Evolutionary conservation across 192 early-diverging fungal genomes (phyloP), one percentile per base, ranked within the genome.

Genomic region (Thoreauomyces humboldtii): DNA sequence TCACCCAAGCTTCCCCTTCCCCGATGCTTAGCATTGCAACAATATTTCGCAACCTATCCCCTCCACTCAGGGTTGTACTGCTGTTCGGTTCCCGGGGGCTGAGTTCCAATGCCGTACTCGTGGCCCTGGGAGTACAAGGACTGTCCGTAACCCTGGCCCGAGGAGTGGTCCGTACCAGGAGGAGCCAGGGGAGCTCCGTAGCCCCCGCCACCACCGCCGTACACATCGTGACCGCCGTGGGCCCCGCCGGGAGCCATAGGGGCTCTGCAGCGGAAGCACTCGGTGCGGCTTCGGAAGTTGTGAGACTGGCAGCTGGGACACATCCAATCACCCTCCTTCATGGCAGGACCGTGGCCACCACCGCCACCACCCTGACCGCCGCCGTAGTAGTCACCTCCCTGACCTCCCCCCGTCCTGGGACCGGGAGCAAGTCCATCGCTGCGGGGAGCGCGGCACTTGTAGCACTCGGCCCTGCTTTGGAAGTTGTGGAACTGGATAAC

Each of bases 401-500:
- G 17, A 9, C 45, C 43, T 6, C 22, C 72, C 11, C 17, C 9
- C 9, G 11, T 17, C 9, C 38, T 17, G 38, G 12, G 12, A 50
- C 47, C 47, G 22, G n/a, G 15, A 9, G 19, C 7, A 14, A 22
- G 34, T 3, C 34, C 55, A 17, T 37, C 34, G 12, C 15, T 5
- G 19, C 55, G 32, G 34, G 34, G 34, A 9, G 82, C 77, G 25
- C 79, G 71, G 61, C 90, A 91, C 24, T 82, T 75, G 70, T 83
- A 80, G 54, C 90, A 91, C 34, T 75, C 73, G 7, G 68, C 73
- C 44, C 90, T 73, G 24, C 83, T 87, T 0, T 88, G 85, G 72
- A 87, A 91, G 65, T 91, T 91, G 57, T 90, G 90, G 73, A 88
- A 91, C 15, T 63, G 53, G 69, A n/a, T n/a, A n/a, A n/a, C n/a